Evolutionary conservation across 202 grass and related monocot species (phyloP).

Genomic region (Musa balbisiana): DNA sequence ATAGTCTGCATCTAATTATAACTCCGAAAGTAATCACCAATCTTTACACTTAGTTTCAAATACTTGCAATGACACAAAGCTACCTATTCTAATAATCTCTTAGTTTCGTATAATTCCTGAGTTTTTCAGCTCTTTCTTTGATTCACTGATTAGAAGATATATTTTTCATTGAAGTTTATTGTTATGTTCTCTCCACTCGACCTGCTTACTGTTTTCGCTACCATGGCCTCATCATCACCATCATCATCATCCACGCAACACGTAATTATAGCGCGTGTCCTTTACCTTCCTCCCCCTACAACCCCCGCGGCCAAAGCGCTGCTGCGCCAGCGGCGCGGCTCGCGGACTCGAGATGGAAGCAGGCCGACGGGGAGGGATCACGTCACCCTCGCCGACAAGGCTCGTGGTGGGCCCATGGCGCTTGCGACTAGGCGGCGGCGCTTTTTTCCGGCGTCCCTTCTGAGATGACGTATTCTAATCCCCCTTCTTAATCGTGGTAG

Average conservation of each 20-base stretch:
- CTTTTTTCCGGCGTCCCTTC: neutral
- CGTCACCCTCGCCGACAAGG: conserved; percentile 6
- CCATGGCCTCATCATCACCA: conserved; percentile 27
- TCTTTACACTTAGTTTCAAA: too few species aligned
- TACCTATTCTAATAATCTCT: too few species aligned
- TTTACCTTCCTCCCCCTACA: neutral
- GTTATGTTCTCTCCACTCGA: too few species aligned
- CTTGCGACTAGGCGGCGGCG: conserved; percentile 1
- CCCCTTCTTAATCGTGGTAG: too few species aligned
- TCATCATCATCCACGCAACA: neutral
- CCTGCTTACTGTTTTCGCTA: conserved; percentile 33
- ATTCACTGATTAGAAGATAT: too few species aligned
- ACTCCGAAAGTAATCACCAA: too few species aligned
- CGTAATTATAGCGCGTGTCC: neutral
- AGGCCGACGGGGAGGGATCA: neutral
- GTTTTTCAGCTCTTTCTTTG: too few species aligned
- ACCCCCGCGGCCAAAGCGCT: neutral
- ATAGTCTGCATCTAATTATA: too few species aligned
- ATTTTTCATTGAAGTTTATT: too few species aligned
- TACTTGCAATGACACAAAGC: too few species aligned
- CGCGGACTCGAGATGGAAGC: neutral
- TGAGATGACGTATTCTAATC: neutral
- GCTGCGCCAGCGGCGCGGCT: neutral
- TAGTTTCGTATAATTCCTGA: too few species aligned
- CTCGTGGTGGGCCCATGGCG: conserved; percentile 15